phyloP scores from a whole-genome alignment of 2,329 filamentous ascomycete species.

The Exophiala calicioides region DNA sequence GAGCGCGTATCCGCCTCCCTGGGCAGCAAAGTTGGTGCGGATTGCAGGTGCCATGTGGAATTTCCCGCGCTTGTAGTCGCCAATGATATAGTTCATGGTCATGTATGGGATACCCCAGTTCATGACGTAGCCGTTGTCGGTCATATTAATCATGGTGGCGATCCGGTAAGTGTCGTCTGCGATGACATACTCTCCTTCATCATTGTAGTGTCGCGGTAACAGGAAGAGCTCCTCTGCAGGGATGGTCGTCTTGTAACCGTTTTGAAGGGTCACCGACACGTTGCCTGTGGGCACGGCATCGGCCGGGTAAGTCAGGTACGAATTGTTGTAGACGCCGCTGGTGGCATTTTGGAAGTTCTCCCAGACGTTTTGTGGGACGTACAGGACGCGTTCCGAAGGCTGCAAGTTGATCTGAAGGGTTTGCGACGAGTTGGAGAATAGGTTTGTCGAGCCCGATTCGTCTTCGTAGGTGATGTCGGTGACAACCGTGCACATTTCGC shows the following conservation, averaged over 20 bases:
- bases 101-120: conserved; percentile 29
- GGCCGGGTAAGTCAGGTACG: conserved; percentile 16
- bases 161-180: conserved; percentile 23
- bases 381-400: conserved; percentile 19
- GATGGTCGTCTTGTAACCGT: conserved; percentile 28
- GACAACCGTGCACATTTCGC: conserved; percentile 24
- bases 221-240: conserved; percentile 28
- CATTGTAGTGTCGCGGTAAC: conserved; percentile 24
- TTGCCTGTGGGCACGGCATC: conserved; percentile 23
- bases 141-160: conserved; percentile 16
- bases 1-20: conserved; percentile 20
- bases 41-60: conserved; percentile 29
- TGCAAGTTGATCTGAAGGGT: conserved; percentile 23
- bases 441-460: conserved; percentile 13
- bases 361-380: conserved; percentile 27
- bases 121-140: conserved; percentile 19
- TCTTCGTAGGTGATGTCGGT: conserved; percentile 21
- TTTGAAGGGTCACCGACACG: conserved; percentile 24
- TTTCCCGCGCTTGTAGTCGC: conserved; percentile 23
- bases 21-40: conserved; percentile 16
- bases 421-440: conserved; percentile 24
- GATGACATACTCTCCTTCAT: conserved; percentile 22
- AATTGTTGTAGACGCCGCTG: conserved; percentile 16
- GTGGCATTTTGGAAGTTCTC: conserved; percentile 21
- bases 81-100: conserved; percentile 31